These are phyloP conservation scores for Pseudopithomyces maydicus DNA, from an alignment of 2,329 filamentous ascomycete species.

Conservation along the genomic window DNA sequence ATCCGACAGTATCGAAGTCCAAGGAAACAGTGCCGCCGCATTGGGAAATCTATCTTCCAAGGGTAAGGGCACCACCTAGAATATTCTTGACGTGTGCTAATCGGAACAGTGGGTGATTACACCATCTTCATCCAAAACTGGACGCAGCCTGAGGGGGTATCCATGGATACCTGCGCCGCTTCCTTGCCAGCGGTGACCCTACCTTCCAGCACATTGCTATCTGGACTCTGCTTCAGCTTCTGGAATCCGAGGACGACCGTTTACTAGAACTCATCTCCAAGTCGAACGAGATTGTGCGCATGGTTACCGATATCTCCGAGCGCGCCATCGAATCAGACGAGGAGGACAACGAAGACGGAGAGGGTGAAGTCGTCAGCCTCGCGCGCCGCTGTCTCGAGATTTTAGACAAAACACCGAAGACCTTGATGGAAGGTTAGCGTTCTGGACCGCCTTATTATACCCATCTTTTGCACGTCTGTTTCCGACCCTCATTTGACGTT, in stretches of 20 bases:
- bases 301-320: slow-evolving; percentile 90
- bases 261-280: slow-evolving; percentile 88
- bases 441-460: slow-evolving; percentile 23
- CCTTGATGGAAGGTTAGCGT: slow-evolving; percentile 76
- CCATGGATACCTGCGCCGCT: slow-evolving; percentile 90
- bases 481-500: slow-evolving; percentile 28
- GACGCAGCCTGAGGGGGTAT: slow-evolving; percentile 90
- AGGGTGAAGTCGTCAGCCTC: slow-evolving; percentile 89
- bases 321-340: slow-evolving; percentile 86
- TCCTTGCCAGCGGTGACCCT: slow-evolving; percentile 90
- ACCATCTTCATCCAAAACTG: slow-evolving; percentile 94
- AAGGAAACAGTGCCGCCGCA: slow-evolving; percentile 96
- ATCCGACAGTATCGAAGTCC: slow-evolving; percentile 94
- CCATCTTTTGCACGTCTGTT: slow-evolving; percentile 27
- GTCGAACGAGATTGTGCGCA: slow-evolving; percentile 87
- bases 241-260: slow-evolving; percentile 91
- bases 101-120: slow-evolving; percentile 82
- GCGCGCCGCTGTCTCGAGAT: slow-evolving; percentile 89
- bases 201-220: slow-evolving; percentile 99
- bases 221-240: slow-evolving; percentile 93
- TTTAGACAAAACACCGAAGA: slow-evolving; percentile 76
- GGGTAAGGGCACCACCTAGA: slow-evolving; percentile 60
- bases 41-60: slow-evolving; percentile 96
- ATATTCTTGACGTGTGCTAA: slow-evolving; percentile 18
- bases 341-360: slow-evolving; percentile 85